Evolutionary conservation across 768 basidiomycete genomes (phyloP).

Genomic region (Suillus subluteus): DNA sequence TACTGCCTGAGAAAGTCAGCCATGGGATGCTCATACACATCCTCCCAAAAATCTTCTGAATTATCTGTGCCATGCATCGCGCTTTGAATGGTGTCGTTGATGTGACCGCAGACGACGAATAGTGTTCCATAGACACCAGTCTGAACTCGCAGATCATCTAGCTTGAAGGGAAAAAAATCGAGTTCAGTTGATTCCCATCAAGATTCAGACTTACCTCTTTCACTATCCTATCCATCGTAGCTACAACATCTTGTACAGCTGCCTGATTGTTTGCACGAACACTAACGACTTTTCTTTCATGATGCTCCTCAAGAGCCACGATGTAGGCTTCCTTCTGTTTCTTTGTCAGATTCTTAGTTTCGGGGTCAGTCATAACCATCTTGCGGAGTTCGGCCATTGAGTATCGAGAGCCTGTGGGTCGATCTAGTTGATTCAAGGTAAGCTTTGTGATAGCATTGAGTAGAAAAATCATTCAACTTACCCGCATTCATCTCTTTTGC

Average conservation of each 20-base stretch:
- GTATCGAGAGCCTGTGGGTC: not conserved
- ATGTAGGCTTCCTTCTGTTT: not conserved
- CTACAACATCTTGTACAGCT: constrained; percentile 1
- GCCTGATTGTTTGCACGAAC: constrained; percentile 1
- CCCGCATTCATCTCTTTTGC: constrained; percentile 11
- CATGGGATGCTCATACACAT: no score
- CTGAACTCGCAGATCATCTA: no score
- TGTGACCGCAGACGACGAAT: no score
- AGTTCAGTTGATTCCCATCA: no score
- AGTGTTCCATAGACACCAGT: no score
- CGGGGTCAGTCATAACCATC: constrained; percentile 4
- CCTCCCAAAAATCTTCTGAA: no score
- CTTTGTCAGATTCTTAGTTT: constrained; percentile 2
- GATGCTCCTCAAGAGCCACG: not conserved
- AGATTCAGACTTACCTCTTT: no score
- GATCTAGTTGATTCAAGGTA: constrained; percentile 1
- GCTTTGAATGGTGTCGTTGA: no score
- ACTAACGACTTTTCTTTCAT: not conserved
- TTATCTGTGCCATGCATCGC: no score
- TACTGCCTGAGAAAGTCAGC: constrained; percentile 8
- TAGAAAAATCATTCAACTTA: not conserved
- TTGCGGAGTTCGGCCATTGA: not conserved
- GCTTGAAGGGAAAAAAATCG: no score
- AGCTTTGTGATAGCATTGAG: not conserved
- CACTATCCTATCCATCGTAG: no score